Evolutionary conservation across 2,329 filamentous ascomycete species (phyloP), one percentile per base, ranked within the genome.

Genomic region (Alternaria gansuensis): DNA sequence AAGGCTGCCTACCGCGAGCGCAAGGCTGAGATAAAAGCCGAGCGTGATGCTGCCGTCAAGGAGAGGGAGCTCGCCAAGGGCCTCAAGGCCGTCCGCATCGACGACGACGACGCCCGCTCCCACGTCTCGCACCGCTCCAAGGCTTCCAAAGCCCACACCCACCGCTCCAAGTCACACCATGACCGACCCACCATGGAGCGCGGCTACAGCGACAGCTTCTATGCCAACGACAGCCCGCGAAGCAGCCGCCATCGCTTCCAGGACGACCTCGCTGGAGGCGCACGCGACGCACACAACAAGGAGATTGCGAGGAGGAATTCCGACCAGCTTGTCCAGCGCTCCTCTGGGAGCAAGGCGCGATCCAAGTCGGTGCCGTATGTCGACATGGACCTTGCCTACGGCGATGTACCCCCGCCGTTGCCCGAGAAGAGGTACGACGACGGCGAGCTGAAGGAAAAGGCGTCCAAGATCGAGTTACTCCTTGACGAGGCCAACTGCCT

Each of bases 351-450:
- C 56, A 53, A 69, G 8, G 60, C 62, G 24, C 79, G 79, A 44
- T 74, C 77, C 34, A 71, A 77, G 17, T 80, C 79, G 11, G 67
- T 17, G 17, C 17, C 17, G 17, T 17, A 17, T 17, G 17, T 97
- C 68, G 94, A 97, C 72, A 93, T 96, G 91, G 85, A 97, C 74
- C 83, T 98, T 7, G 94, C 94, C 7, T 98, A 97, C 71, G 94
- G 94, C 59, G 88, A 91, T 51, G 82, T 95, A 0, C 91, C 90
- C 1, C 87, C 91, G 56, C 86, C 93, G 68, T 78, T 92, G 11
- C 81, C 78, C 75, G 78, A 77, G 67, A 81, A 70, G 50, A 74
- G 79, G 37, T 70, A 82, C 53, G 80, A 85, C 39, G 83, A 90
- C 36, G 78, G 81, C 11, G 86, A 88, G 57, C 81, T 91, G 49